Evolutionary conservation across 805 yeast species (phyloP).

Genomic region (Diddensiella caesifluorescens): DNA sequence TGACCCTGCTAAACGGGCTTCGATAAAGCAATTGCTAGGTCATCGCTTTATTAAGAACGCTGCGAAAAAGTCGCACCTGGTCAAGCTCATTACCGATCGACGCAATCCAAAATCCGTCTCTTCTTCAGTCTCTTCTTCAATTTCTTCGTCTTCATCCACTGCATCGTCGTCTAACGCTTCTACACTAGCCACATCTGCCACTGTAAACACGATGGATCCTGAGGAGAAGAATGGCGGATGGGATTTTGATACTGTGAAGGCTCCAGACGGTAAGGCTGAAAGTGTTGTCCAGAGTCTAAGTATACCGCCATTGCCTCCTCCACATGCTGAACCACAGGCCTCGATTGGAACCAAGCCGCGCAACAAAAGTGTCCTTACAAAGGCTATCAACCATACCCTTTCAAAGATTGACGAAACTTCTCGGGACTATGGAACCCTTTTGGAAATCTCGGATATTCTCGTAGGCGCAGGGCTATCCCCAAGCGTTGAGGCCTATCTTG

Average conservation of each 20-base stretch:
- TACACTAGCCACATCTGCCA: no score
- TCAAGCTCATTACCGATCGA: slow-evolving; percentile 34
- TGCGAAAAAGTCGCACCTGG: slow-evolving; percentile 35
- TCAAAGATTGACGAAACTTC: slow-evolving; percentile 6
- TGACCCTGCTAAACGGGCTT: slow-evolving; percentile 62
- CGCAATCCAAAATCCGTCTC: no score
- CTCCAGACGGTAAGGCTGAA: slow-evolving; percentile 15
- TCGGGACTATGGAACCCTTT: slow-evolving; percentile 5
- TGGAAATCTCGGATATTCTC: slow-evolving; percentile 4
- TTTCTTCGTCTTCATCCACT: background rate
- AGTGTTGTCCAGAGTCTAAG: background rate
- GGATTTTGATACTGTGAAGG: slow-evolving; percentile 37
- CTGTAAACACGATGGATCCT: no score
- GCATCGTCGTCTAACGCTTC: background rate
- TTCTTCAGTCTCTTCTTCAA: background rate
- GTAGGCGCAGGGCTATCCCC: slow-evolving; percentile 11
- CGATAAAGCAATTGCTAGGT: slow-evolving; percentile 53
- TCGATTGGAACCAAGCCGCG: background rate
- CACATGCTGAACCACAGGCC: background rate
- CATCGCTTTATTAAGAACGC: slow-evolving; percentile 54
- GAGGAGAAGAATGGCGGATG: slow-evolving; percentile 33
- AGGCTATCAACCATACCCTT: slow-evolving; percentile 6
- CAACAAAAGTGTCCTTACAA: slow-evolving; percentile 3
- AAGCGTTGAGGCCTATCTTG: slow-evolving; percentile 18
- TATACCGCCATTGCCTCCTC: background rate